Percentiles rank a stretch among this genome's conserved stretches.
phyloP scores from a whole-genome alignment of 176 grass and related monocot genomes.

The Raddia guianensis region DNA sequence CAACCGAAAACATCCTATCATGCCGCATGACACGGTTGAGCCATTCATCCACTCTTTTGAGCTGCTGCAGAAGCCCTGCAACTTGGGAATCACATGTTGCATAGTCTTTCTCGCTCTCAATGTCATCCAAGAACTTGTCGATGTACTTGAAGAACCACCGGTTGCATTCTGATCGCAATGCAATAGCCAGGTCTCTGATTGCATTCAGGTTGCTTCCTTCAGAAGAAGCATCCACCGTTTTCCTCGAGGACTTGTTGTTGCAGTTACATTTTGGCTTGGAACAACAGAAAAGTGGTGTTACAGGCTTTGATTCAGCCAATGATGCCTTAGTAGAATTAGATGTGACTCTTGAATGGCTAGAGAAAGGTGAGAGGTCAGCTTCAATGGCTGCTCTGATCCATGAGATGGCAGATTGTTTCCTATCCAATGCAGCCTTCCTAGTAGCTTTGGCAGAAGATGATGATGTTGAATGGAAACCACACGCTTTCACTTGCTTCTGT shows the following conservation, averaged over 20 bases:
- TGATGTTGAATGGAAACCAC: constrained; percentile 28
- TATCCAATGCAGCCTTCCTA: constrained; percentile 58
- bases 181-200: constrained; percentile 44
- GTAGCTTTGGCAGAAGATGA: constrained; percentile 40
- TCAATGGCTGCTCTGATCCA: constrained; percentile 84
- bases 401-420: constrained; percentile 62
- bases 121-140: constrained; percentile 76
- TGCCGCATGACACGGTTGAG: constrained; percentile 57
- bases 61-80: constrained; percentile 62
- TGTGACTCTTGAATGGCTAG: constrained; percentile 39
- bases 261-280: constrained; percentile 61
- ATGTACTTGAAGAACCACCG: constrained; percentile 86
- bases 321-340: constrained; percentile 32
- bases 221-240: constrained; percentile 33
- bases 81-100: constrained; percentile 50
- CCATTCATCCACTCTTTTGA: constrained; percentile 93
- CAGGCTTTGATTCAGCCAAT: constrained; percentile 29
- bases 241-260: constrained; percentile 32
- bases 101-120: constrained; percentile 31
- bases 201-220: constrained; percentile 44
- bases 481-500: constrained; percentile 43
- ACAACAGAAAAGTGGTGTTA: constrained; percentile 43
- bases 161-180: constrained; percentile 55
- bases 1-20: constrained; percentile 40
- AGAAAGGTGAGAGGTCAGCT: constrained; percentile 59